Conservation (phyloP, 208 protist species). For the Porcisia hertigi region DNA sequence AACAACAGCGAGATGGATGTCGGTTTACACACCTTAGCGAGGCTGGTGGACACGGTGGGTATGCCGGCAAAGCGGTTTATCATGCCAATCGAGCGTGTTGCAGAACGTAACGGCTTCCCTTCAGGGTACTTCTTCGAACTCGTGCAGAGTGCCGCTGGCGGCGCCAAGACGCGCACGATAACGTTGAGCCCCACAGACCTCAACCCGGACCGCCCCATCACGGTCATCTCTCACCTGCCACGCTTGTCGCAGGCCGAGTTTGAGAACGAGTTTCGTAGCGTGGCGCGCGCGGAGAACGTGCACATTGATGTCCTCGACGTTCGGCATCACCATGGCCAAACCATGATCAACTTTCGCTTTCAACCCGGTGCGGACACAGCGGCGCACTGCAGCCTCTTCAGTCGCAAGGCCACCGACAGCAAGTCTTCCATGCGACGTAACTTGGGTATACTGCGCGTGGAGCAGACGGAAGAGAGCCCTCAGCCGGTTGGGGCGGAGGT, state of each 20-base stretch:
- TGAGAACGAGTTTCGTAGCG: slow-evolving; percentile 74
- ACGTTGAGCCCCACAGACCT: slow-evolving; percentile 42
- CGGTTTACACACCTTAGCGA: slow-evolving; percentile 73
- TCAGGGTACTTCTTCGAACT: slow-evolving; percentile 67
- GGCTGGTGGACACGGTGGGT: slow-evolving; percentile 72
- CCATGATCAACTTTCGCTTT: slow-evolving; percentile 79
- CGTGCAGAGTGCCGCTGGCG: slow-evolving; percentile 53
- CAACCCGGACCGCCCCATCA: slow-evolving; percentile 72
- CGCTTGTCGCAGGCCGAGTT: slow-evolving; percentile 75
- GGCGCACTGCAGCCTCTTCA: slow-evolving; percentile 76
- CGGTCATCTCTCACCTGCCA: slow-evolving; percentile 73
- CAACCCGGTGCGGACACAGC: slow-evolving; percentile 40
- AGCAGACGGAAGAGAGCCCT: slow-evolving; percentile 60
- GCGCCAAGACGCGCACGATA: slow-evolving; percentile 49
- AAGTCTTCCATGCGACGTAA: slow-evolving; percentile 84
- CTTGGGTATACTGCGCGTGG: slow-evolving; percentile 79
- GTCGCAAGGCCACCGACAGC: slow-evolving; percentile 72
- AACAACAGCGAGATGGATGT: slow-evolving; percentile 80
- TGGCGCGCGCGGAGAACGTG: slow-evolving; percentile 40
- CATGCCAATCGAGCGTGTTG: slow-evolving; percentile 70
- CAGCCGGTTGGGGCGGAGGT: slow-evolving; percentile 47
- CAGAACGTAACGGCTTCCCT: slow-evolving; percentile 66
- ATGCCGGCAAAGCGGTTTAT: slow-evolving; percentile 78
- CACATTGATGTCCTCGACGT: slow-evolving; percentile 70
- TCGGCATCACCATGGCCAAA: slow-evolving; percentile 65